Evolutionary conservation across 78 protist genomes (phyloP).

Genomic region (Tieghemostelium lacteum): DNA sequence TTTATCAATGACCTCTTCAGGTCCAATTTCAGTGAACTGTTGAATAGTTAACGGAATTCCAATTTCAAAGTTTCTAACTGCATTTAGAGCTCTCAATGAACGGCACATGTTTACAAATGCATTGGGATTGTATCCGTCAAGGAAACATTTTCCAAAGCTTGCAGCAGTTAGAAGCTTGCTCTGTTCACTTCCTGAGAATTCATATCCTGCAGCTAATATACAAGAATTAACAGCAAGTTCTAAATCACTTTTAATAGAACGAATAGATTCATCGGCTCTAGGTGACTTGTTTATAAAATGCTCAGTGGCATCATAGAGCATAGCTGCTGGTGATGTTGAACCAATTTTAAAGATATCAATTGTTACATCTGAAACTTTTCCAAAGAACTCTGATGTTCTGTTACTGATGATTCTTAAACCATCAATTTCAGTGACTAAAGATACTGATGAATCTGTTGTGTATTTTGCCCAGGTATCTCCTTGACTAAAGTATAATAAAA

Average conservation of each 20-base stretch:
- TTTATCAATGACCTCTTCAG: conserved; percentile 81
- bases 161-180: conserved; percentile 71
- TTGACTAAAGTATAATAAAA: conserved; percentile 1
- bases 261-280: conserved; percentile 84
- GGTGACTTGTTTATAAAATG: conserved; percentile 80
- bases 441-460: conserved; percentile 19
- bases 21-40: conserved; percentile 82
- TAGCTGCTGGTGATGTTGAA: conserved; percentile 77
- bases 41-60: conserved; percentile 92
- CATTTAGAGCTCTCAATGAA: conserved; percentile 84
- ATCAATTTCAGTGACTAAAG: conserved; percentile 87
- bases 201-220: conserved; percentile 89
- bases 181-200: conserved; percentile 69
- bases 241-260: conserved; percentile 59
- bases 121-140: conserved; percentile 66
- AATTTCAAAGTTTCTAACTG: conserved; percentile 74
- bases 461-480: neutral
- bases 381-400: conserved; percentile 80
- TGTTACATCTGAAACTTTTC: conserved; percentile 82
- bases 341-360: conserved; percentile 84
- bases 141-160: conserved; percentile 82
- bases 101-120: conserved; percentile 85
- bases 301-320: conserved; percentile 86
- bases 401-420: conserved; percentile 88
- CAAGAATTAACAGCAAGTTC: conserved; percentile 86